These are phyloP conservation scores for Immersiporthe knoxdaviesiana DNA, from an alignment of 2,329 filamentous ascomycete species.

Conservation along the genomic window DNA sequence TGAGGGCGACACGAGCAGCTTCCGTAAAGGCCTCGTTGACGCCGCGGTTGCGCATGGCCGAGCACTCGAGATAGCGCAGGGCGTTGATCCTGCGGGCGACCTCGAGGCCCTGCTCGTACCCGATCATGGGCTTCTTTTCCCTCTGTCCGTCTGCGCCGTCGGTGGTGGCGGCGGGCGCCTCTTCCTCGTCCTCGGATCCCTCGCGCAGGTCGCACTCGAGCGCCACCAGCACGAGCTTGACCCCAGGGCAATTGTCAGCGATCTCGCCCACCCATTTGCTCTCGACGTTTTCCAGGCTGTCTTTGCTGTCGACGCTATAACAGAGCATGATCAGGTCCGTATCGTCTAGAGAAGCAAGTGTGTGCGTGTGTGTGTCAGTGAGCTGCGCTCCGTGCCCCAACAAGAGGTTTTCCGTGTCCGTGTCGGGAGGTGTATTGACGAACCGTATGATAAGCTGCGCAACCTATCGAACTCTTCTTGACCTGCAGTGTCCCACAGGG, in stretches of 20 bases:
- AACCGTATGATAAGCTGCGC: conserved; percentile 91
- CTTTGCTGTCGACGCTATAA: conserved; percentile 94
- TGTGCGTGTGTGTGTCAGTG: too few relatives aligned
- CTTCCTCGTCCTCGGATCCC: conserved; percentile 71
- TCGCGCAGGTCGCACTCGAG: conserved; percentile 96
- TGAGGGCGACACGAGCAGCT: conserved; percentile 89
- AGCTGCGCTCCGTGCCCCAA: background rate
- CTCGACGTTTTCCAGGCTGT: conserved; percentile 97
- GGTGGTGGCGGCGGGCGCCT: conserved; percentile 46
- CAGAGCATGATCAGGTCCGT: conserved; percentile 99
- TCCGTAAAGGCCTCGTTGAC: conserved; percentile 99
- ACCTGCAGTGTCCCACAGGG: conserved; percentile 96
- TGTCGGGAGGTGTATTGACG: background rate
- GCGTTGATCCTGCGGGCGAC: conserved; percentile 91
- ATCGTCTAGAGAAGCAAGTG: conserved; percentile 59
- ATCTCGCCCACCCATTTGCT: conserved; percentile 99
- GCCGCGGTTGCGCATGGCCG: conserved; percentile 95
- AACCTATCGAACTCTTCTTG: conserved; percentile 99
- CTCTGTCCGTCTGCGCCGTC: conserved; percentile 41
- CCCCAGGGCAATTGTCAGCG: conserved; percentile 93
- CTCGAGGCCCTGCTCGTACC: conserved; percentile 88
- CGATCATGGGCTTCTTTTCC: conserved; percentile 75
- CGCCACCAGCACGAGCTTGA: conserved; percentile 92
- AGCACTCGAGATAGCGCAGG: conserved; percentile 95
- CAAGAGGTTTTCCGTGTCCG: background rate